phyloP scores from a whole-genome alignment of 345 rosid species.

The Psidium friedrichsthalianum region DNA sequence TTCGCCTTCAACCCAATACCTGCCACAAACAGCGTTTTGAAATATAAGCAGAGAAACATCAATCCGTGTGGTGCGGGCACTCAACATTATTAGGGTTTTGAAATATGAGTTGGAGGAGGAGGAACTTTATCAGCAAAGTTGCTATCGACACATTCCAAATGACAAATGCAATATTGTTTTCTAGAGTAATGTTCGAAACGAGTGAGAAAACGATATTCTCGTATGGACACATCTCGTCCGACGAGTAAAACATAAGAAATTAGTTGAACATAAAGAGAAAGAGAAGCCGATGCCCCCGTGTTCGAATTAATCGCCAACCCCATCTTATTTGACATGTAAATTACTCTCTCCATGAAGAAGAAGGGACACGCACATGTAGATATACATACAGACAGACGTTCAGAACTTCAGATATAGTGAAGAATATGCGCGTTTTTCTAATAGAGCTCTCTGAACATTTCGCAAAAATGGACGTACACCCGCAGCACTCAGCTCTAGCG shows the following conservation, averaged over 20 bases:
- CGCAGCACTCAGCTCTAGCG: neutral
- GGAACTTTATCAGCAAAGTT: neutral
- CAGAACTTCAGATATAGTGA: neutral
- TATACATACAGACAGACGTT: neutral
- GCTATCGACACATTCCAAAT: neutral
- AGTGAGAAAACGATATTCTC: neutral
- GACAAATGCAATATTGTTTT: neutral
- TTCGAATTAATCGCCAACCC: neutral
- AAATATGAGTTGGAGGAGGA: too few relatives aligned
- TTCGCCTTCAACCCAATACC: neutral
- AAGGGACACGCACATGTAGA: neutral
- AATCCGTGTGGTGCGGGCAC: neutral
- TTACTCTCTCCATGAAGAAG: neutral
- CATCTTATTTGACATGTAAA: accelerated
- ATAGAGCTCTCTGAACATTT: neutral
- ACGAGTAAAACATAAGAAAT: neutral
- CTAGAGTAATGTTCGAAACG: accelerated
- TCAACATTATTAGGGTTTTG: too few relatives aligned
- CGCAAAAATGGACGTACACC: neutral
- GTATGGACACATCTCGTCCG: neutral
- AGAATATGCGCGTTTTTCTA: neutral
- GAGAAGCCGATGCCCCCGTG: neutral
- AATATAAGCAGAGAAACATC: neutral
- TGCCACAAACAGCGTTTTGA: neutral
- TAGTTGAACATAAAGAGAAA: neutral